phyloP scores from a whole-genome alignment of 2,329 filamentous ascomycete genomes.

The Colletotrichum truncatum region DNA sequence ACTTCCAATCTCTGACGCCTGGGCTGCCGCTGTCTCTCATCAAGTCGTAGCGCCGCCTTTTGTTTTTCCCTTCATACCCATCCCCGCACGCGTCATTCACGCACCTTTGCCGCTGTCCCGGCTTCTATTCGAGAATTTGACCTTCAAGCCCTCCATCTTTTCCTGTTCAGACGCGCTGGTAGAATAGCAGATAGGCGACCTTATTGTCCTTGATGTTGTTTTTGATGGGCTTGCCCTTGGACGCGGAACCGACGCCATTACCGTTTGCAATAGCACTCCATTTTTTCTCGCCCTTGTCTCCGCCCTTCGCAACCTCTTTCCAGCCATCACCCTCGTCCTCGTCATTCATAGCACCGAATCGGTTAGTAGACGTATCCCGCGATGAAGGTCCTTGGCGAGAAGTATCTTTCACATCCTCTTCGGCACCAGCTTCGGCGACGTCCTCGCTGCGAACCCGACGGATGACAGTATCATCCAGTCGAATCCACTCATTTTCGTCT shows the following conservation, averaged over 20 bases:
- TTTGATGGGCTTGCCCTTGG: conserved; percentile 63
- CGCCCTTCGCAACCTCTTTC: conserved; percentile 74
- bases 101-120: not conserved
- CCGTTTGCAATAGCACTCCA: conserved; percentile 75
- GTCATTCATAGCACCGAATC: conserved; percentile 77
- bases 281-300: conserved; percentile 70
- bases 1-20: conserved; percentile 3
- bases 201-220: conserved; percentile 88
- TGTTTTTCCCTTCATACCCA: not conserved
- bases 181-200: conserved; percentile 96
- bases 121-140: not conserved
- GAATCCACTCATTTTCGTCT: conserved; percentile 95
- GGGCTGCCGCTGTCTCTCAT: not conserved
- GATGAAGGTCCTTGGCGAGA: conserved; percentile 64
- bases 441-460: conserved; percentile 87
- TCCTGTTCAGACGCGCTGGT: conserved; percentile 73
- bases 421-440: conserved; percentile 84
- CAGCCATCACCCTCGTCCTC: conserved; percentile 77
- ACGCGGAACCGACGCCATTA: conserved; percentile 51
- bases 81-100: not conserved
- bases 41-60: not conserved
- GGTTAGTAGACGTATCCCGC: conserved; percentile 66
- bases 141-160: not conserved
- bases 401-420: conserved; percentile 78
- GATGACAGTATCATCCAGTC: conserved; percentile 93